Evolutionary conservation across 2,329 filamentous ascomycete genomes (phyloP), one percentile per base, ranked within the genome.

Genomic region (Alternaria rosae): DNA sequence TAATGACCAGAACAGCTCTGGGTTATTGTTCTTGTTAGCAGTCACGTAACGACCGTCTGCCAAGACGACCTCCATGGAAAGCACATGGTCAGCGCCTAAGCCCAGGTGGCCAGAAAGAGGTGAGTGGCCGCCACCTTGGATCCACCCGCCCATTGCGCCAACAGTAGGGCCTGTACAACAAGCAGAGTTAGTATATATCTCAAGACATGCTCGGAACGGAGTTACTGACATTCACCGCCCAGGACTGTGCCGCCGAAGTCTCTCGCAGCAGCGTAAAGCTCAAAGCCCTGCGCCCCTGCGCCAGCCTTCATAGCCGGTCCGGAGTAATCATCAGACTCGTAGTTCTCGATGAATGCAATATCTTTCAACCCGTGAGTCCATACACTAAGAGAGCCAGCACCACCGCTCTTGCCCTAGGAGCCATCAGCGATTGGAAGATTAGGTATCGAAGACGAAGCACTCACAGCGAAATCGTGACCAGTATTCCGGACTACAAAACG

Each of bases 41-140:
- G 65, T 69, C 3, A 74, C 30, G 57, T 75, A 70, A 13, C 73
- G 61, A 26, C 73, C 73, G 42, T 54, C 64, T 2, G 74, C 28
- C 3, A 70, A 68, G 10, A 72, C 67, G 15, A 75, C 54, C 53
- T 75, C 68, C 21, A 73, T 69, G 17, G 64, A 64, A 6, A 75
- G 61, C 12, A 74, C 69, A n/a, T 75, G 63, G 53, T 75, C 73
- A 3, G 72, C 74, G n/a, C 70, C 72, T 64, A 75, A 70, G 26
- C 73, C 74, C 62, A 83, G 83, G 28, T 82, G 69, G 41, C 79
- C 79, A 17, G 81, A 82, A 32, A 88, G 68, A 6, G 85, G 85
- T 10, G 82, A 84, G 72, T 88, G 85, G 0, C 86, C 86, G 25
- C 85, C 86, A 8, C 84, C 85, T 23, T 70, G 72, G 25, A 77